Base-by-base conservation (phyloP, 2,329 filamentous ascomycete genomes). In the Aphanocladium album region DNA sequence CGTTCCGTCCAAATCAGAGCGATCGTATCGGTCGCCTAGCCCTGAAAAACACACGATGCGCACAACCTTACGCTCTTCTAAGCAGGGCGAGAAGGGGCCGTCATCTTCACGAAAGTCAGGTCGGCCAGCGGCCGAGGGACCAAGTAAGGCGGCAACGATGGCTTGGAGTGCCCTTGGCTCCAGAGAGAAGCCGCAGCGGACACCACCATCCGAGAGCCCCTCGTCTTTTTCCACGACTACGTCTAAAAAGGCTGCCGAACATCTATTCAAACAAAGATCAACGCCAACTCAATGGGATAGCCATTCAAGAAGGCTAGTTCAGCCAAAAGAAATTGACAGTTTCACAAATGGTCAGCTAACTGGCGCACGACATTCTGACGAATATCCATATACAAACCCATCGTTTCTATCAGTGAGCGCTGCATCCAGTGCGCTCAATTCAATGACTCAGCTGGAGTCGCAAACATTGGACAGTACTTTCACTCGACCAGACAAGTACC, bases 141-240 rank as follows among this genome's bases (percentile, higher is more conserved):
- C 85, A 14, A 87, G 80, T 70, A 86, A 85, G 68, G 86, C 86
- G 45, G 86, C 86, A 27, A 84, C 83, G 3, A 68, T 88, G 57
- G 86, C 86, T 35, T 89, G 86, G 85, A 79, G 71, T 57, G 75
- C 76, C 19, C 70, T 82, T 16, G 74, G 74, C 14, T 72, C 76
- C 5, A 73, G 71, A 63, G 77, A 80, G 30, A 73, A 71, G 49
- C 62, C 67, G 60, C 46, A 66, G 49, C 71, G 69, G 61, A 62
- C 66, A 43, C 53, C 67, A 33, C 64, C 67, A 25, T 64, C 70
- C 16, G 70, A 73, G 12, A 57, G 57, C 12, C 62, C 64, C 25
- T 62, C 67, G 30, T 60, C 64, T 46, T 53, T 64, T 16, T 61
- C 69, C 35, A 65, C 57, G 1, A 57, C 65, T 19, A 57, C 57